Evolutionary conservation across 805 yeast genomes (phyloP), one percentile per base, ranked within the genome.

Genomic region (Saccharomycopsis synnaedendra): DNA sequence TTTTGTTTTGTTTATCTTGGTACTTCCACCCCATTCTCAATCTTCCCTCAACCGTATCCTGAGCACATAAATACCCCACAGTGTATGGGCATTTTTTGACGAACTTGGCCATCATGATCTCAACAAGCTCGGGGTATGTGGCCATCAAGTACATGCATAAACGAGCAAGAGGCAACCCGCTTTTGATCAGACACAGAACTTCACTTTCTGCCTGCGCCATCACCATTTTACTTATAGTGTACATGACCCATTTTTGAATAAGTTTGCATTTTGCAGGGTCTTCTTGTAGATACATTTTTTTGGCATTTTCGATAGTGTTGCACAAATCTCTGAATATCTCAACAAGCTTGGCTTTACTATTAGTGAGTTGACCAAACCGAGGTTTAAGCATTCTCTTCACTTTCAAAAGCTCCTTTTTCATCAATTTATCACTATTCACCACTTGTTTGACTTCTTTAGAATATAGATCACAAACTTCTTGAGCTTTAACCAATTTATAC

Each of bases 181-280:
- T 78, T 40, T 76, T 74, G 1, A 94, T 80, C 49, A 81, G 76
- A 0, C 85, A 94, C 10, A 83, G 72, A 5, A 87, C 89, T 63
- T 93, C 98, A 1, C 94, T 77, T 63, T 89, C 97, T 1, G 97
- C 90, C 64, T 93, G 98, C 31, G 83, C 77, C 1, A 93, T 85
- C 1, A 89, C 66, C 3, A 90, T 84, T 59, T 93, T 93, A 4
- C 96, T 83, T 32, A 85, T 74, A 58, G 82, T 82, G 59, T 93
- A 93, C 35, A 88, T 64, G 5, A 84, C 71, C 88, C 94, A 89
- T 34, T 72, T 62, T 29, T 33, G 44, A n/a, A 47, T 10, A 4
- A 32, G 53, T 43, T 69, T 67, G 0, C 85, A 72, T 38, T 73
- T 71, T 4, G 55, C 61, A 3, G 90, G 64, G 32, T 81, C 58